Evolutionary conservation across 768 basidiomycete species (phyloP), one percentile per base, ranked within the genome.

Genomic region (Russula sp.): DNA sequence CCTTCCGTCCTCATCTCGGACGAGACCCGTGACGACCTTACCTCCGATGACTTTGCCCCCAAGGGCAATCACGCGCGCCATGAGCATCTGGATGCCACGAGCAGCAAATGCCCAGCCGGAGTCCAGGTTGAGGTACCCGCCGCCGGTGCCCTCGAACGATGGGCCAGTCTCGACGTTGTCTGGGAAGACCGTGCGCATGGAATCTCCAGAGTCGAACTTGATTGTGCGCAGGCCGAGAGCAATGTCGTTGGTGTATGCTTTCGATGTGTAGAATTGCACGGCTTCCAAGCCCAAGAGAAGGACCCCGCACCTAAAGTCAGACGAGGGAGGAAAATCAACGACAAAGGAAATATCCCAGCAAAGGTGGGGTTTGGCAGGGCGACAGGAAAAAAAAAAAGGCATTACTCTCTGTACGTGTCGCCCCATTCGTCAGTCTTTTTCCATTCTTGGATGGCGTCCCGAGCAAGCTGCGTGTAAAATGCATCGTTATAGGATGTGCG

Each of bases 101-200:
- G 79, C 77, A 1, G 94, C 91, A 68, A 87, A 78, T 2, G 83
- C 91, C 94, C 94, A 98, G 14, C 94, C 94, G 1, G 88, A 83
- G 41, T 89, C 85, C 8, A 74, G 75, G 68, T 93, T 96, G 48
- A 88, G 66, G 69, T 88, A 95, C 1, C 87, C 90, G 25, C 87
- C 90, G 25, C 72, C 65, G 38, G 69, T 63, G 9, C 72, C 58
- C 7, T 75, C 70, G 58, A 81, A 76, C n/a, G 35, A 1, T 14
- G 73, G 66, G 8, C 72, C 75, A 3, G 73, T 69, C 48, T 46
- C 67, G 25, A 81, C 76, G 16, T 67, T 67, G 0, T 72, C 55
- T 2, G 85, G 82, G 66, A 88, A 85, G 7, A 73, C 72, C 14
- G 69, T 64, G n/a, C 76, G 79, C 46, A 86, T 73, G 2, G 5